Evolutionary conservation across 257 asterid species (phyloP).

Genomic region (Forsythia suspensa): DNA sequence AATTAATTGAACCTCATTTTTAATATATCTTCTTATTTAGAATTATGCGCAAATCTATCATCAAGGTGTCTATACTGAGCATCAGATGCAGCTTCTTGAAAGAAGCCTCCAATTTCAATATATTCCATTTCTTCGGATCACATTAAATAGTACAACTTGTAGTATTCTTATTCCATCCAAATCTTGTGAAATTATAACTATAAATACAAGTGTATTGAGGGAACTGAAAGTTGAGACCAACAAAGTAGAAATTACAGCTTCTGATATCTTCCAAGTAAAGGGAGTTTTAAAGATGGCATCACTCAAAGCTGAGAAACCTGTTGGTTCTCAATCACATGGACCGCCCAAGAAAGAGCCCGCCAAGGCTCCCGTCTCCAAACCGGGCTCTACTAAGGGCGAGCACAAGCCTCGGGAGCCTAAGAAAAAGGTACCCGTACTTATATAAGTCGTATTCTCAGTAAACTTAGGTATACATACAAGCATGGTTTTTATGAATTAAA

Average conservation of each 20-base stretch:
- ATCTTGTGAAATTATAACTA: constrained; percentile 23
- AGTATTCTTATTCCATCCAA: constrained; percentile 26
- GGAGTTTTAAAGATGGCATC: constrained; percentile 41
- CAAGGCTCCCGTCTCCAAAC: constrained; percentile 39
- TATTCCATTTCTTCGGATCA: constrained; percentile 31
- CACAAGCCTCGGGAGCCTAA: constrained; percentile 49
- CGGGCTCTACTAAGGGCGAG: constrained; percentile 32
- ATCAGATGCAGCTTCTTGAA: constrained; percentile 36
- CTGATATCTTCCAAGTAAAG: not conserved
- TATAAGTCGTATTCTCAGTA: too few species aligned
- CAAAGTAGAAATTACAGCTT: not conserved
- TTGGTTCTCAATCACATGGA: constrained; percentile 27
- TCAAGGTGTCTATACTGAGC: constrained; percentile 29
- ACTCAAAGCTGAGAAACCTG: constrained; percentile 46
- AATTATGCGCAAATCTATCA: constrained; percentile 27
- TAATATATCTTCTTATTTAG: not conserved
- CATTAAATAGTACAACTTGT: constrained; percentile 14
- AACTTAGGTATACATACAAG: too few species aligned
- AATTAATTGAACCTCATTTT: not conserved
- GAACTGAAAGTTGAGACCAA: too few species aligned
- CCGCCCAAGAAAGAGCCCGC: constrained; percentile 37
- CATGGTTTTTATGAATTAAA: too few species aligned
- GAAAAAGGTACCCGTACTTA: constrained; percentile 37
- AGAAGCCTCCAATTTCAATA: constrained; percentile 4
- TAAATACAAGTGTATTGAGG: constrained; percentile 16